Evolutionary conservation across 163 green algal species (phyloP).

Genomic region (Coccomyxa subellipsoidea): DNA sequence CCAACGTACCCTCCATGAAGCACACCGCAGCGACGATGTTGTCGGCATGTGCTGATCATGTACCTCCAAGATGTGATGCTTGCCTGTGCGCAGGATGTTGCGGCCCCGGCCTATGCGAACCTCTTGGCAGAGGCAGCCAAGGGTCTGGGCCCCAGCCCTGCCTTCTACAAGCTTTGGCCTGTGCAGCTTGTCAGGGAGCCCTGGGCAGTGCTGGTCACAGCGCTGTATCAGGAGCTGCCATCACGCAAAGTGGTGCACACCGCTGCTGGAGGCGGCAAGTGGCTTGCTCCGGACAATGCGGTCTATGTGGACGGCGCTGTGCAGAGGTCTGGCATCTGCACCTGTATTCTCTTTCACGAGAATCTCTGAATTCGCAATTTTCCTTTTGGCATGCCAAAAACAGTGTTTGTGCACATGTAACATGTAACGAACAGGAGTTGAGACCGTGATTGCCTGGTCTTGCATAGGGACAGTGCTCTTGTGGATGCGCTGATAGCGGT

Average conservation of each 20-base stretch:
- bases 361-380: too few species aligned
- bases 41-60: too few species aligned
- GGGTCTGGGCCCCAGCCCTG: constrained; percentile 14
- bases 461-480: constrained; percentile 21
- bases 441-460: too few species aligned
- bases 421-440: too few species aligned
- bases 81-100: constrained; percentile 31
- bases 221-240: neutral
- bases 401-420: too few species aligned
- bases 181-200: constrained; percentile 16
- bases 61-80: neutral
- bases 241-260: neutral
- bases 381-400: too few species aligned
- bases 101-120: constrained; percentile 48
- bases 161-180: constrained; percentile 29
- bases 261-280: neutral
- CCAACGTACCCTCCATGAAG: too few species aligned
- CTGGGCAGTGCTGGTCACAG: neutral
- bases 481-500: constrained; percentile 31
- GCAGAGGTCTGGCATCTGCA: neutral
- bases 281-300: neutral
- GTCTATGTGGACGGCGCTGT: neutral
- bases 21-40: too few species aligned
- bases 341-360: too few species aligned
- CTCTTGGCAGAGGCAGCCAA: constrained; percentile 51